Evolutionary conservation across 2,329 filamentous ascomycete species (phyloP), one percentile per base, ranked within the genome.

Genomic region (Parastagonospora avenae): DNA sequence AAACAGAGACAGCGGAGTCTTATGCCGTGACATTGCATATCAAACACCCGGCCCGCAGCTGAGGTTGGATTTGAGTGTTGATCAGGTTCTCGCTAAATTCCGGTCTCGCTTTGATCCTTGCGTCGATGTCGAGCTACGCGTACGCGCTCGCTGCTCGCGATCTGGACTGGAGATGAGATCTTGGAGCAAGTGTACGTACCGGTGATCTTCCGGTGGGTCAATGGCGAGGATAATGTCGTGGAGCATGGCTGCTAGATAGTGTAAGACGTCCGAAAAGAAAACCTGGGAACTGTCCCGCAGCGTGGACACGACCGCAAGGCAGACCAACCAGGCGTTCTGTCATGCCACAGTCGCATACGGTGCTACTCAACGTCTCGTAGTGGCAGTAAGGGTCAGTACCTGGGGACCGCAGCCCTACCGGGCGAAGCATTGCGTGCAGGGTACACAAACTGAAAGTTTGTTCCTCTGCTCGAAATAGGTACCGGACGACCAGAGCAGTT

Each of bases 351-450:
- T 42, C 43, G 53, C 56, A 50, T 53, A 41, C 36, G 30, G 37
- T 15, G 15, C 29, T 27, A 39, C 43, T 37, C 48, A 41, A 42
- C 42, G 54, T 49, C 50, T 58, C 56, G 63, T 55, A 57, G 52
- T 60, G 60, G 62, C 56, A 64, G 50, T 57, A 52, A 49, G 45
- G 35, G 24, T 37, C 43, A 42, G 41, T 31, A 45, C 16, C 41
- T 40, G 32, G 16, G 12, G 51, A 55, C 45, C 51, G 43, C 51
- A 57, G 59, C 53, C 60, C 55, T 57, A 62, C 60, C 58, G 60
- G 63, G 52, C 57, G 60, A 59, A 66, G 41, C 50, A 35, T 31
- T 38, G 44, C 11, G 41, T 15, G 42, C 50, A 53, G 52, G 59
- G 50, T 48, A 24, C 47, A 29, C 49, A 51, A 52, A 46, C 48